phyloP scores from a whole-genome alignment of 2,329 filamentous ascomycete species.

The Ambrosiella cleistominuta region DNA sequence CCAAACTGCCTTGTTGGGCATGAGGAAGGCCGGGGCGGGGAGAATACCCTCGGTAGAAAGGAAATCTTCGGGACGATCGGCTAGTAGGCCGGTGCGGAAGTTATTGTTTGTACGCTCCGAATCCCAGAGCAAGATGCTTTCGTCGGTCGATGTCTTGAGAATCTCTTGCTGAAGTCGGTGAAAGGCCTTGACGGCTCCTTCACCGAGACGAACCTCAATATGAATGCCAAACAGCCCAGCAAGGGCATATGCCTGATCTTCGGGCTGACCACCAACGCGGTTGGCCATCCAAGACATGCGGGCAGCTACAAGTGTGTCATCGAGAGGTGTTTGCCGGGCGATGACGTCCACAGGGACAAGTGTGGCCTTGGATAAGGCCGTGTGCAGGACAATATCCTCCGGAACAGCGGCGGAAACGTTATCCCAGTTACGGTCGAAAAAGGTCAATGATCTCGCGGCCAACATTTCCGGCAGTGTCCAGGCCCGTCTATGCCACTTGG shows the following conservation, averaged over 20 bases:
- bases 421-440: conserved; percentile 12
- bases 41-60: conserved; percentile 3
- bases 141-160: conserved; percentile 16
- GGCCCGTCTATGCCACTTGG: conserved; percentile 13
- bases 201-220: conserved; percentile 20
- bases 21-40: conserved; percentile 8
- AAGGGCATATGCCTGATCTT: conserved; percentile 20
- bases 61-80: conserved; percentile 10
- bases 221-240: conserved; percentile 20
- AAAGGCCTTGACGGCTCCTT: conserved; percentile 18
- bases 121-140: conserved; percentile 18
- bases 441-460: conserved; percentile 4
- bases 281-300: conserved; percentile 20
- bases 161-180: conserved; percentile 19
- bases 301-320: conserved; percentile 12
- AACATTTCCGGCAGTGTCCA: conserved; percentile 15
- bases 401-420: conserved; percentile 4
- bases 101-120: conserved; percentile 2
- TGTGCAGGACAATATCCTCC: background rate
- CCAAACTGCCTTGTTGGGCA: conserved; percentile 10
- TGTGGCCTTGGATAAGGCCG: conserved; percentile 4
- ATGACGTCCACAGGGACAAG: conserved; percentile 5
- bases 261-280: conserved; percentile 16
- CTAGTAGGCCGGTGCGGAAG: conserved; percentile 9
- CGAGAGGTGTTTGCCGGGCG: background rate